Evolutionary conservation across 495 filamentous ascomycete species (phyloP).

Genomic region (Hypoxylon perforatum): DNA sequence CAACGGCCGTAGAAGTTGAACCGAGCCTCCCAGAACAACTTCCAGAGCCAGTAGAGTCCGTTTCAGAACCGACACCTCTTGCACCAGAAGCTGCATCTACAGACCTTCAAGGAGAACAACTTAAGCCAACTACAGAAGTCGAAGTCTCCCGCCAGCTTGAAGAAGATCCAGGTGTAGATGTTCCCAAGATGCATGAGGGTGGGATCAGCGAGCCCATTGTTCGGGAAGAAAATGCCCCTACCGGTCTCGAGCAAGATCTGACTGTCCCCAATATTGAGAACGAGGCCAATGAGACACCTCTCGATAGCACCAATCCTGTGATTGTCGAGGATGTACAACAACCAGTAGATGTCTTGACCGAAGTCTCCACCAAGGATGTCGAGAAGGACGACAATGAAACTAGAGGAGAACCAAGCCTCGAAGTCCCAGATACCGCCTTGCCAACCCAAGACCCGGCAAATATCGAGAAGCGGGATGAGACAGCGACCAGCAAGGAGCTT

Average conservation of each 20-base stretch:
- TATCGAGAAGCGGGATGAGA: slow-evolving; percentile 27
- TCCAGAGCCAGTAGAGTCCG: neutral
- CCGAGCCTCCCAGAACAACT: slow-evolving; percentile 8
- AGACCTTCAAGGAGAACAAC: slow-evolving; percentile 4
- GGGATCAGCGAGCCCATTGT: neutral
- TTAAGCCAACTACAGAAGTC: slow-evolving; percentile 11
- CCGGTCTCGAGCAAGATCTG: slow-evolving; percentile 4
- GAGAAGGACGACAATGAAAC: slow-evolving; percentile 57
- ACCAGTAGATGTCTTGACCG: slow-evolving; percentile 8
- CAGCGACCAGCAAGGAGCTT: slow-evolving; percentile 5
- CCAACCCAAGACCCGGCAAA: slow-evolving; percentile 31
- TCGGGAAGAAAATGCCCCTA: slow-evolving; percentile 3
- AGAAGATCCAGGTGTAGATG: slow-evolving; percentile 4
- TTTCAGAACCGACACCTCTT: slow-evolving; percentile 5
- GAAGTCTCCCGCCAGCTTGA: slow-evolving; percentile 1
- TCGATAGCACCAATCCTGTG: neutral
- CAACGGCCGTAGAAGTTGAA: slow-evolving; percentile 13
- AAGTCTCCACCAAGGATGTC: slow-evolving; percentile 37
- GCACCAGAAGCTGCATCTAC: slow-evolving; percentile 2
- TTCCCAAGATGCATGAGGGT: neutral
- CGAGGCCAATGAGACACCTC: slow-evolving; percentile 10
- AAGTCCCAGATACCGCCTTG: slow-evolving; percentile 8
- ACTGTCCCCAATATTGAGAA: slow-evolving; percentile 8
- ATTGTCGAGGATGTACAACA: slow-evolving; percentile 29
- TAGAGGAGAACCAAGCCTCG: slow-evolving; percentile 7